Base-by-base conservation (phyloP, 306 rosid species). In the Styphnolobium japonicum region DNA sequence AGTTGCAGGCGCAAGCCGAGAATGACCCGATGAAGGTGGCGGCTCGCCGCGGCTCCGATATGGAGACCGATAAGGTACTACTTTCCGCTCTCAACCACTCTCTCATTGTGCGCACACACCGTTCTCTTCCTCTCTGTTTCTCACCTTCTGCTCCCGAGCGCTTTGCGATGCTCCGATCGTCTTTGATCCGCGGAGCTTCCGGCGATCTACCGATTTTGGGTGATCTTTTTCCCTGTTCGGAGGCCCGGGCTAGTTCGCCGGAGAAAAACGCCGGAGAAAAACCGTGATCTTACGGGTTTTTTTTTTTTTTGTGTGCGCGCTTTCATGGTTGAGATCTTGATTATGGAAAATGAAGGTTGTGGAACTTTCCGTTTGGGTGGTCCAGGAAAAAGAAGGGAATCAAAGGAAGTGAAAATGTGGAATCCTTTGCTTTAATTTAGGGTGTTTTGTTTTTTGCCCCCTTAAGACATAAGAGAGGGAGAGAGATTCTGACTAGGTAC, bases 11-110 rank as follows among this genome's bases (percentile, higher is more conserved):
- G 34, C 89, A 65, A 62, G 75, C 81, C 1, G 81, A 68, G 80
- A 84, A 78, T 82, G 90, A 89, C 42, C 64, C 83, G 19, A 80
- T 69, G 74, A 89, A 82, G 22, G 71, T 67, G 71, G 82, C 67
- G 25, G 42, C 78, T 84, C 89, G 83, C 29, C 88, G 88, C 51
- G 81, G 83, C 84, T 88, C 97, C 80, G 84, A 66, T 22, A 82
- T 82, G 87, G 90, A 88, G 48, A 43, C 92, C 67, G 90, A 91
- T 55, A 92, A 92, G 95, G 98, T 89, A 39, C 73, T n/a, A 11
- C 12, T 76, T 49, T 75, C 55, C 81, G 73, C 43, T 18, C 62
- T 14, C 23, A 7, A n/a, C 3, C 6, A 29, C 31, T 83, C 63
- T 53, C 79, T 63, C 69, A 70, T 51, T 86, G 56, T 72, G 18